Evolutionary conservation across 208 protist species (phyloP).

Genomic region (Trypanosoma cruzi): DNA sequence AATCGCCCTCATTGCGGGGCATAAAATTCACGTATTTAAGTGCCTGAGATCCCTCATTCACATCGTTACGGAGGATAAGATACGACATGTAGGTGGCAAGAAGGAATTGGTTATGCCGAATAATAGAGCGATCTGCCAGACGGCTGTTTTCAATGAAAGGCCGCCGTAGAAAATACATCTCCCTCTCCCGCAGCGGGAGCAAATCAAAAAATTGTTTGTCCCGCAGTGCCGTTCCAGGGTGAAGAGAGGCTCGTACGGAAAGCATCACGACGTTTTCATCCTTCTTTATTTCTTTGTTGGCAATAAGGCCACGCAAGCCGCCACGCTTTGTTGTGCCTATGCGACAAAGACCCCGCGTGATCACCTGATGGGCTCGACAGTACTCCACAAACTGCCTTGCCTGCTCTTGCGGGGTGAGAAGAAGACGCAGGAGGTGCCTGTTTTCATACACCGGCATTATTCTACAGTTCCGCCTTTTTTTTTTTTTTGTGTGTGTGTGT

Average conservation of each 20-base stretch:
- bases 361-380: constrained; percentile 57
- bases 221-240: constrained; percentile 49
- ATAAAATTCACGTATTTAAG: constrained; percentile 77
- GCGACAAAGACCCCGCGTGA: constrained; percentile 61
- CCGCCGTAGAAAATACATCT: constrained; percentile 33
- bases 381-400: constrained; percentile 64
- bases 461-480: constrained; percentile 5
- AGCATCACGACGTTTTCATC: constrained; percentile 82
- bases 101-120: constrained; percentile 80
- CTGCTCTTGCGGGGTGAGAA: constrained; percentile 43
- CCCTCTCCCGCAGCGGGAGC: constrained; percentile 36
- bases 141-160: constrained; percentile 65
- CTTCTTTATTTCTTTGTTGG: constrained; percentile 70
- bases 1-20: constrained; percentile 78
- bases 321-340: constrained; percentile 38
- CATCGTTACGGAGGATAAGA: constrained; percentile 43
- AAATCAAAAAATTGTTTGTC: constrained; percentile 47
- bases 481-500: constrained; percentile 2
- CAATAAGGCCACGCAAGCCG: constrained; percentile 68
- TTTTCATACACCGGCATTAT: constrained; percentile 66
- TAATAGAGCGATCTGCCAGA: constrained; percentile 57
- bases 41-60: constrained; percentile 36
- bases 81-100: constrained; percentile 84
- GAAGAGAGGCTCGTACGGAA: constrained; percentile 59
- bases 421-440: constrained; percentile 60